These are phyloP conservation scores for Lepidium sativum DNA, from an alignment of 345 rosid species.

Conservation along the genomic window DNA sequence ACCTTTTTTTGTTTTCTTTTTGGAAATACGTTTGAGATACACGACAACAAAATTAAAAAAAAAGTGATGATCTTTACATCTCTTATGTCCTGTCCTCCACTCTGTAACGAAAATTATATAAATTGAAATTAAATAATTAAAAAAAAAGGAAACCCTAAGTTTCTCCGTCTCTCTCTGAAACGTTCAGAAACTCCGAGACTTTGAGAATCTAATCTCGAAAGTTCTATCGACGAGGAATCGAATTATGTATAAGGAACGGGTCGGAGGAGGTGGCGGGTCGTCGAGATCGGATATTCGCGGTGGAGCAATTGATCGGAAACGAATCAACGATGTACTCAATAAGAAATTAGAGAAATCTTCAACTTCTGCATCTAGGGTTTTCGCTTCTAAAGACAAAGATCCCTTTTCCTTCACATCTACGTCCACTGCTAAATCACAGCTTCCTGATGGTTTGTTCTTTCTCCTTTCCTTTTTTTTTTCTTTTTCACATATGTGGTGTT, in stretches of 20 bases:
- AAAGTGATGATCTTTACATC: conserved; percentile 10
- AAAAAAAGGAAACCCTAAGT: conserved; percentile 35
- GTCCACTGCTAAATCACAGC: conserved; percentile 55
- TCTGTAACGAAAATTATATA: not conserved
- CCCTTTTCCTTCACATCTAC: conserved; percentile 53
- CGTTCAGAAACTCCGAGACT: conserved; percentile 14
- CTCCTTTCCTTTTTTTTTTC: not conserved
- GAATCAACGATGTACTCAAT: conserved; percentile 81
- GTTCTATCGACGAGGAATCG: not conserved
- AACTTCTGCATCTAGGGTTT: conserved; percentile 71
- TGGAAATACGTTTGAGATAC: too few species aligned
- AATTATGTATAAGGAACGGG: conserved; percentile 42
- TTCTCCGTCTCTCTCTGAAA: conserved; percentile 30
- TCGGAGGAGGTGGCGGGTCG: conserved; percentile 17
- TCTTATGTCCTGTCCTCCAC: conserved; percentile 26
- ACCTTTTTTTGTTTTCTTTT: too few species aligned
- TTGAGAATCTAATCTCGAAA: conserved; percentile 14
- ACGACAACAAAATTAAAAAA: too few species aligned
- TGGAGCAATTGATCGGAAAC: conserved; percentile 68
- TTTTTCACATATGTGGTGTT: not conserved
- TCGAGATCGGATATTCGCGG: conserved; percentile 20
- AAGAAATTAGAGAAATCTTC: conserved; percentile 85
- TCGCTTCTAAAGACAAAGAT: conserved; percentile 52
- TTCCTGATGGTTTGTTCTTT: conserved; percentile 19
- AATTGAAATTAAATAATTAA: not conserved